Conservation (phyloP, 202 grass and related monocot species). For the Panicum virgatum region DNA sequence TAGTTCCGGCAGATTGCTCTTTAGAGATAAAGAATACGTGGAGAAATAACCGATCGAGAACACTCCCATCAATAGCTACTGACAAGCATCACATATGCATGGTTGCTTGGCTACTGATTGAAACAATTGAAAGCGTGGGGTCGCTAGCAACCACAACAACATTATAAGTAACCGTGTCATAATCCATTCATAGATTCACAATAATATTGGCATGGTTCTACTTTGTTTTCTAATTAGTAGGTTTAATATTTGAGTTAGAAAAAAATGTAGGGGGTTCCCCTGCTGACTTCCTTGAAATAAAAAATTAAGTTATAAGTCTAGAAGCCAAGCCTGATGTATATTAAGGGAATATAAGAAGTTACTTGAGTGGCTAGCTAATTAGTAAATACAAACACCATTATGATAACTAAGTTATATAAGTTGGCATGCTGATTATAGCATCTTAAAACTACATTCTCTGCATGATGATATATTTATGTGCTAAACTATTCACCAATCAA, state of each 20-base stretch:
- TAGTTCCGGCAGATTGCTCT: background rate
- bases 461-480: background rate
- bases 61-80: constrained; percentile 1
- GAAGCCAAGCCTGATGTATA: background rate
- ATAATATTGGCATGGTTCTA: background rate
- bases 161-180: background rate
- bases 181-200: background rate
- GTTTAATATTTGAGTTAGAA: background rate
- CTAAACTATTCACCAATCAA: background rate
- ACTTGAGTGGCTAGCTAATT: background rate
- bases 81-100: background rate
- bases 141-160: background rate
- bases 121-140: background rate
- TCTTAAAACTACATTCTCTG: background rate
- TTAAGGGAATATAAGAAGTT: background rate
- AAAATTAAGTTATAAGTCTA: no score
- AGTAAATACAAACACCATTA: background rate
- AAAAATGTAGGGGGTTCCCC: no score
- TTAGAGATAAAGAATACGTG: background rate
- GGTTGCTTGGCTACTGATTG: background rate
- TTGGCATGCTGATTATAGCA: constrained; percentile 3
- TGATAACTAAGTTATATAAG: background rate
- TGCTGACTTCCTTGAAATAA: no score
- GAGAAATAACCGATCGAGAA: background rate
- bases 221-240: background rate